Conservation (phyloP, 305 asterid species). For the Rubia balearica region DNA sequence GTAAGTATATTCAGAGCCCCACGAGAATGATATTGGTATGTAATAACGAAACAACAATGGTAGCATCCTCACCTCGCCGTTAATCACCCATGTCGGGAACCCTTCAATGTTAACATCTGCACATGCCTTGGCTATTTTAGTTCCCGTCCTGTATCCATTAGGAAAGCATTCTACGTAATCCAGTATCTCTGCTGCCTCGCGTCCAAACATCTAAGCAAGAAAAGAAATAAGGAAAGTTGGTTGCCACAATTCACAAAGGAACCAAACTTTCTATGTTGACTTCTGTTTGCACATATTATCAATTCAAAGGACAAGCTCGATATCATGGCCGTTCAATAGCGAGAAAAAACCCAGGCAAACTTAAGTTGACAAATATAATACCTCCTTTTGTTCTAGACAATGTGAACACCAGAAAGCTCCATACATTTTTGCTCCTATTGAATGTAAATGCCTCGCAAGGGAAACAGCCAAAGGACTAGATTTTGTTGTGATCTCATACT, state of each 20-base stretch:
- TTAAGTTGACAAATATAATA: slow-evolving; percentile 16
- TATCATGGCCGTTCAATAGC: no score
- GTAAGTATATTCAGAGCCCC: background rate
- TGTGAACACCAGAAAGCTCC: slow-evolving; percentile 98
- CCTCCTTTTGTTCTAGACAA: slow-evolving; percentile 79
- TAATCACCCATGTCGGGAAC: slow-evolving; percentile 76
- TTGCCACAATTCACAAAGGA: slow-evolving; percentile 1
- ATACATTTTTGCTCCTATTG: slow-evolving; percentile 72
- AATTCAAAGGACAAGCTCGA: background rate
- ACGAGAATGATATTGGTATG: background rate
- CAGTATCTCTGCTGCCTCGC: slow-evolving; percentile 63
- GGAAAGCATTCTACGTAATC: slow-evolving; percentile 88
- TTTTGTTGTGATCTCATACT: slow-evolving; percentile 47
- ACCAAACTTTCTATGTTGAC: background rate
- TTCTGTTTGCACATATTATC: background rate
- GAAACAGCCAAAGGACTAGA: slow-evolving; percentile 78
- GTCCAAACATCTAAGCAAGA: slow-evolving; percentile 63
- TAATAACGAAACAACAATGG: slow-evolving; percentile 6
- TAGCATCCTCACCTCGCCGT: slow-evolving; percentile 52
- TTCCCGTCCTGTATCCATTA: slow-evolving; percentile 55
- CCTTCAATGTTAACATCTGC: slow-evolving; percentile 44
- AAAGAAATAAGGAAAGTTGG: slow-evolving; percentile 13
- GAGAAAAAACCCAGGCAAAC: background rate
- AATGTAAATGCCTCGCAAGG: slow-evolving; percentile 69
- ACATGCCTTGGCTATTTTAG: slow-evolving; percentile 63